Evolutionary conservation across 2,329 filamentous ascomycete genomes (phyloP).

Genomic region (Teratosphaeriaceae sp.): DNA sequence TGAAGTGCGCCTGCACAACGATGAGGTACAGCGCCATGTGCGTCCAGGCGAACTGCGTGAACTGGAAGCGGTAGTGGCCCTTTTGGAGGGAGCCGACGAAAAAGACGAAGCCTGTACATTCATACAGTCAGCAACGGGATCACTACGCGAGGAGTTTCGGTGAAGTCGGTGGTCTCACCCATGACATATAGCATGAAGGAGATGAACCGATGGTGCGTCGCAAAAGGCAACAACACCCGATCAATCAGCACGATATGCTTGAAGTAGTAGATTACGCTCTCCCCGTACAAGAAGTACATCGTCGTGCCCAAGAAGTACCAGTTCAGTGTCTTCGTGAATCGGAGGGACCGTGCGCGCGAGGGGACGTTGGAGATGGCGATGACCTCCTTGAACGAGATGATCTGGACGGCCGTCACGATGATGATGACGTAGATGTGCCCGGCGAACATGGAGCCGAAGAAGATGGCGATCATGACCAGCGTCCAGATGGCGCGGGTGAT

Average conservation of each 20-base stretch:
- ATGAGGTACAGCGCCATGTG: constrained; percentile 99
- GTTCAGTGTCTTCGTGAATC: constrained; percentile 92
- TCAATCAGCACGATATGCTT: constrained; percentile 97
- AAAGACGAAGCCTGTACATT: constrained; percentile 97
- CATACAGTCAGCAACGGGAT: too few relatives aligned
- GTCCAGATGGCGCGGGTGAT: constrained; percentile 97
- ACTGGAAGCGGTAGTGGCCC: constrained; percentile 96
- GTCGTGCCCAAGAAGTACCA: constrained; percentile 99
- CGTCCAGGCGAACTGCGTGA: constrained; percentile 98
- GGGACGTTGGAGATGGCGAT: constrained; percentile 96
- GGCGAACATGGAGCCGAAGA: constrained; percentile 88
- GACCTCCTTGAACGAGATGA: constrained; percentile 98
- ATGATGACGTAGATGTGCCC: constrained; percentile 96
- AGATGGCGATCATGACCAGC: constrained; percentile 90
- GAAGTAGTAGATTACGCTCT: constrained; percentile 99
- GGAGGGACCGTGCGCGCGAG: constrained; percentile 80
- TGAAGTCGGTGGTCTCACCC: too few relatives aligned
- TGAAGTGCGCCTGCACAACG: constrained; percentile 95
- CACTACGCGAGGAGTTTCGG: not conserved
- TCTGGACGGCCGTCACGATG: constrained; percentile 87
- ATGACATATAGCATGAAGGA: constrained; percentile 98
- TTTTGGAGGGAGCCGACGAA: constrained; percentile 93
- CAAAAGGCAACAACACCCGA: constrained; percentile 82
- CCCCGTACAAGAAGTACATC: constrained; percentile 99
- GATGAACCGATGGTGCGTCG: constrained; percentile 97